These are phyloP conservation scores for Lunularia cruciata DNA, from an alignment of 225 moss, liverwort and hornwort species.

Conservation along the genomic window DNA sequence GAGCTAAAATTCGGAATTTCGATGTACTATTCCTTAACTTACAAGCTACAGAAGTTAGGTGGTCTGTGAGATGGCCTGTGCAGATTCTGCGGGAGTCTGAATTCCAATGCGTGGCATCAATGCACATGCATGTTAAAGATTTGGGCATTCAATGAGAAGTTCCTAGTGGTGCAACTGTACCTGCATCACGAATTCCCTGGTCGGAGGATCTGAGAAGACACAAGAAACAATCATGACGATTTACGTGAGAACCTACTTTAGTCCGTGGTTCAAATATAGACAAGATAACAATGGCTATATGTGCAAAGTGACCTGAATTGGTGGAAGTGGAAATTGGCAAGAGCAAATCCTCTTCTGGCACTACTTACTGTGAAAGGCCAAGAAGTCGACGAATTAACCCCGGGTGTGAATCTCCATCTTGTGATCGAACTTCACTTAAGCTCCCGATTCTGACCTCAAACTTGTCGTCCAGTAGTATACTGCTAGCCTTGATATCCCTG, in stretches of 20 bases:
- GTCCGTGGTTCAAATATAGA: background rate
- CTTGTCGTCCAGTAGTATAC: slow-evolving; percentile 88
- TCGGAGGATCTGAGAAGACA: slow-evolving; percentile 71
- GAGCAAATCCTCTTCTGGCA: no score
- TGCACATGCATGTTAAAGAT: background rate
- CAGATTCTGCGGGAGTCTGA: no score
- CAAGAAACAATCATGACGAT: slow-evolving; percentile 22
- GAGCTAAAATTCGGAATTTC: no score
- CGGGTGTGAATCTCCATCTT: slow-evolving; percentile 85
- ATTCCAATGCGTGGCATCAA: no score
- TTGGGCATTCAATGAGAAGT: background rate
- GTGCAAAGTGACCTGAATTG: background rate
- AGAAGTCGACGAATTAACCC: slow-evolving; percentile 91
- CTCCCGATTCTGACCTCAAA: slow-evolving; percentile 92
- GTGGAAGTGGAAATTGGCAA: no score
- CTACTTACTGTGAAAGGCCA: slow-evolving; percentile 75
- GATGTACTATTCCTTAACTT: no score
- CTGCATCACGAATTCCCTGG: slow-evolving; percentile 73
- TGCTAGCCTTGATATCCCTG: slow-evolving; percentile 96
- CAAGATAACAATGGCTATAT: background rate
- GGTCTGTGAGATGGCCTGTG: background rate
- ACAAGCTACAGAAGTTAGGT: no score
- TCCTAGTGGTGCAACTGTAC: slow-evolving; percentile 25
- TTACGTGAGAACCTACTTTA: background rate
- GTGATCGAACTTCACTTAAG: slow-evolving; percentile 81